These are phyloP conservation scores for Psidium friedrichsthalianum DNA, from an alignment of 345 rosid genomes.

Conservation along the genomic window DNA sequence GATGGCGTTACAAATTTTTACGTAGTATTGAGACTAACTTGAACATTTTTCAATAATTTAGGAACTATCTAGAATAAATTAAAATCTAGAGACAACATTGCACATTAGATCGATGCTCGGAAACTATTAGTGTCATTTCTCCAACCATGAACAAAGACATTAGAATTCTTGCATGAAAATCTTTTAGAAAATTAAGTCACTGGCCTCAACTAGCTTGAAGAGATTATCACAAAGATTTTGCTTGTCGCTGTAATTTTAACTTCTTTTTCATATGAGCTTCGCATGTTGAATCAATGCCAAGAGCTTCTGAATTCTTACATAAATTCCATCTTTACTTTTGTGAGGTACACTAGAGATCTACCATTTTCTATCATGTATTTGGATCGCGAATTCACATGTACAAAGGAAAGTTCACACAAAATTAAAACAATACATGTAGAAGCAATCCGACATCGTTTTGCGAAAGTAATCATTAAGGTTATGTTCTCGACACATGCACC, in stretches of 20 bases:
- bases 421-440: neutral
- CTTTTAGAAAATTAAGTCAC: neutral
- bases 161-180: neutral
- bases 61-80: neutral
- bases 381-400: neutral
- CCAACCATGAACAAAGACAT: neutral
- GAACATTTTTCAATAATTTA: neutral
- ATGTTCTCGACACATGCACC: neutral
- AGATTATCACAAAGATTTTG: neutral
- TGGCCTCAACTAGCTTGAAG: neutral
- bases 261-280: neutral
- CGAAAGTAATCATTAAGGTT: neutral
- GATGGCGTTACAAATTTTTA: neutral
- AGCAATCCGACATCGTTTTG: neutral
- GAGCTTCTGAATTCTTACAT: neutral
- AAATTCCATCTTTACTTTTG: neutral
- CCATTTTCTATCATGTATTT: neutral
- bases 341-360: neutral
- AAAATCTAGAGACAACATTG: neutral
- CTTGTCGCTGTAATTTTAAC: neutral
- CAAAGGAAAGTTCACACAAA: neutral
- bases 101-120: neutral
- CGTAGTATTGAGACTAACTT: accelerated
- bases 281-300: neutral
- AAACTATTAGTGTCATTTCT: neutral